Conservation (phyloP, 306 rosid genomes). For the Quercus dentata region DNA sequence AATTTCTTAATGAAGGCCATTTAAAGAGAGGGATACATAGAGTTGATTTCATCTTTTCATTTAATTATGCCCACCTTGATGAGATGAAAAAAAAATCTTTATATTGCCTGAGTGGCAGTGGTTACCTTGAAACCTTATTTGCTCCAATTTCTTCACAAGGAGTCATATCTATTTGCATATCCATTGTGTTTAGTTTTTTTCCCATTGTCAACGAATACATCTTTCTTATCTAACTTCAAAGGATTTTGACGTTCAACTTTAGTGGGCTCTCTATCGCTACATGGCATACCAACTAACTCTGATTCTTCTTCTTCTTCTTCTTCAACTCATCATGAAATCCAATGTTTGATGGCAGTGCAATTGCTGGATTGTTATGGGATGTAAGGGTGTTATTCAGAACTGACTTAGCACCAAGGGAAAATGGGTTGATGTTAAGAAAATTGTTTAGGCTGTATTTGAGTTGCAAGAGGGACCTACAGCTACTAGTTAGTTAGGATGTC, state of each 20-base stretch:
- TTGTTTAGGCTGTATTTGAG: neutral
- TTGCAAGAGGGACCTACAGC: neutral
- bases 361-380: neutral
- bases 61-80: neutral
- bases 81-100: neutral
- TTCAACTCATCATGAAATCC: neutral
- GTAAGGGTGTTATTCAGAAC: neutral
- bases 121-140: neutral
- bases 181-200: neutral
- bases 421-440: neutral
- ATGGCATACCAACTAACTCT: neutral
- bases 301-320: neutral
- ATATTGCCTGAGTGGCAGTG: neutral
- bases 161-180: slow-evolving; percentile 3
- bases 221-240: neutral
- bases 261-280: neutral
- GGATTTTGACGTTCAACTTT: neutral
- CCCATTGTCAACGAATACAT: neutral
- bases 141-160: neutral
- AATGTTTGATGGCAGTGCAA: neutral
- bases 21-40: neutral
- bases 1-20: neutral
- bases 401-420: neutral
- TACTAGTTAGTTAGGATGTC: neutral
- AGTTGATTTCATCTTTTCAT: slow-evolving; percentile 6